Conservation (phyloP, 2,329 filamentous ascomycete species). For the Cryphonectria nitschkei region DNA sequence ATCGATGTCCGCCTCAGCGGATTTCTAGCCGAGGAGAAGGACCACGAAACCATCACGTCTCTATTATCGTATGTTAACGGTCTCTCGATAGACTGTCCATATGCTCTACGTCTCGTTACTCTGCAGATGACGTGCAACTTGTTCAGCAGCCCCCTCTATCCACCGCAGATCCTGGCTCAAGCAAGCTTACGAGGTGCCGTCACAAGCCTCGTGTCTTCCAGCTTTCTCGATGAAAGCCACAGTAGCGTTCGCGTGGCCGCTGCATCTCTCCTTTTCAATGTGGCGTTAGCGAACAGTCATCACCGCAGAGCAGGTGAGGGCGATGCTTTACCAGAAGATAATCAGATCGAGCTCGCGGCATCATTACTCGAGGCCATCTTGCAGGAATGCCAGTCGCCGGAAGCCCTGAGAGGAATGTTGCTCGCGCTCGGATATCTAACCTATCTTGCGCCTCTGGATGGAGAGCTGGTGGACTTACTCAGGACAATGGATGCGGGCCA, state of each 20-base stretch:
- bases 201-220: slow-evolving; percentile 72
- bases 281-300: slow-evolving; percentile 72
- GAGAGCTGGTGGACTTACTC: slow-evolving; percentile 80
- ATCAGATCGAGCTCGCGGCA: slow-evolving; percentile 81
- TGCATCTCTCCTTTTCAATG: slow-evolving; percentile 81
- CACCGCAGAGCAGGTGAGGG: slow-evolving; percentile 60
- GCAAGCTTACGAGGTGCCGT: slow-evolving; percentile 59
- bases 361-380: slow-evolving; percentile 75
- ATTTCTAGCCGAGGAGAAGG: slow-evolving; percentile 77
- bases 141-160: slow-evolving; percentile 75
- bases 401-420: slow-evolving; percentile 77
- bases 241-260: slow-evolving; percentile 78
- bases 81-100: slow-evolving; percentile 63
- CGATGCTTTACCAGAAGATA: slow-evolving; percentile 66
- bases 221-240: slow-evolving; percentile 77
- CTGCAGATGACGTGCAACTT: slow-evolving; percentile 85
- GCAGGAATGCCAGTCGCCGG: slow-evolving; percentile 63
- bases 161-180: slow-evolving; percentile 62
- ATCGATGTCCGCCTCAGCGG: slow-evolving; percentile 78
- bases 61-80: slow-evolving; percentile 64
- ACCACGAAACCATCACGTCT: slow-evolving; percentile 63
- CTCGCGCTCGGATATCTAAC: slow-evolving; percentile 76
- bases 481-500: slow-evolving; percentile 74
- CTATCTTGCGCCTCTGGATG: slow-evolving; percentile 70
- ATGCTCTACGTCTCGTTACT: slow-evolving; percentile 81